These are phyloP conservation scores for Zygotorulaspora mrakii DNA, from an alignment of 1,139 yeast species.

Conservation along the genomic window DNA sequence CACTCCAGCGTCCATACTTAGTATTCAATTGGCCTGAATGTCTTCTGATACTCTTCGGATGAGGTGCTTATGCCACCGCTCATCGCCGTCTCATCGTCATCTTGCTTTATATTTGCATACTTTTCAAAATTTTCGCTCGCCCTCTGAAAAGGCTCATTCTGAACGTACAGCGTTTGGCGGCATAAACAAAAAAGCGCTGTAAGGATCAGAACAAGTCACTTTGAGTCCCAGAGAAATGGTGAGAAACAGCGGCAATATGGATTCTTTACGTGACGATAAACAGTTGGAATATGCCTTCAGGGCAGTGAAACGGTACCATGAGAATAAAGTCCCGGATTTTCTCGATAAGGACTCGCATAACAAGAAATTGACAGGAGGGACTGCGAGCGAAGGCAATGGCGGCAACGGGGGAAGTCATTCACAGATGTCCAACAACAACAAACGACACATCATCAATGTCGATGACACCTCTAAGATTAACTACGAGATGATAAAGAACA, in stretches of 20 bases:
- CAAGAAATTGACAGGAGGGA: constrained; percentile 6
- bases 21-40: too few relatives aligned
- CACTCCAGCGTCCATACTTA: constrained; percentile 15
- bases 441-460: constrained; percentile 33
- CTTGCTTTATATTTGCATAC: background rate
- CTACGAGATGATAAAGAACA: constrained; percentile 35
- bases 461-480: constrained; percentile 35
- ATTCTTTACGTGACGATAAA: constrained; percentile 11
- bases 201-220: too few relatives aligned
- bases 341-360: constrained; percentile 12
- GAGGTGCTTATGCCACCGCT: background rate
- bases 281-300: constrained; percentile 18
- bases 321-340: constrained; percentile 9
- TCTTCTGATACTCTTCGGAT: background rate
- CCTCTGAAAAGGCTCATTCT: background rate
- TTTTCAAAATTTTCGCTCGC: constrained; percentile 12
- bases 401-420: constrained; percentile 8
- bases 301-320: constrained; percentile 22
- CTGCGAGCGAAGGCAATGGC: constrained; percentile 12
- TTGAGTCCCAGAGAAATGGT: too few relatives aligned
- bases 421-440: constrained; percentile 19
- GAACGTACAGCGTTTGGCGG: background rate
- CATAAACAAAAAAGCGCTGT: background rate
- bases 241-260: too few relatives aligned
- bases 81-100: background rate